Evolutionary conservation across 139 green algal genomes (phyloP), one percentile per base, ranked within the genome.

Genomic region (Zygnema circumcarinatum): DNA sequence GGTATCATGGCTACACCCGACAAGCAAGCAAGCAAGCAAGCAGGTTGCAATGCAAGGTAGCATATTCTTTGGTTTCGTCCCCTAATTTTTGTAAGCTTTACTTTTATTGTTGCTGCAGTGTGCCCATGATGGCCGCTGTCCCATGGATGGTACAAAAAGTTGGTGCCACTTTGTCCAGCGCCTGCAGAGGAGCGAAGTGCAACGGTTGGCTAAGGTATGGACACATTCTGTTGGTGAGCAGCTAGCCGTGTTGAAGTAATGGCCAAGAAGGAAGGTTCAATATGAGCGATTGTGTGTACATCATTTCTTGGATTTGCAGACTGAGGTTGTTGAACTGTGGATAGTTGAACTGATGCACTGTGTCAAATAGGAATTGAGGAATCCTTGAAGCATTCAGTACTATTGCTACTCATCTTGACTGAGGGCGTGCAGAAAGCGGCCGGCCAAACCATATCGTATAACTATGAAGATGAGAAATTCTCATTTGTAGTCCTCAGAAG

Each of bases 401-500:
- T n/a, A n/a, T n/a, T n/a, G n/a, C n/a, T n/a, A n/a, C n/a, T n/a
- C n/a, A n/a, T n/a, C n/a, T n/a, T n/a, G n/a, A n/a, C n/a, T n/a
- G n/a, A n/a, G n/a, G n/a, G 16, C 16, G 69, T 39, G 35, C 35
- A 78, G 69, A 39, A 78, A 41, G 36, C 35, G 11, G 69, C 32
- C 21, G 80, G 80, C 25, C 32, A 76, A 53, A 38, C 29, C 29
- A n/a, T 86, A 32, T n/a, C 32, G n/a, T 3, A 29, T 67, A 25
- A 62, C 33, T 52, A 88, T 41, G 74, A 95, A 84, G 93, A 97
- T 56, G 95, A 98, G 85, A 92, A 94, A 2, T 98, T 96, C 91
- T 94, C 92, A 2, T 98, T 96, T 83, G 91, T 98, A 0, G 93
- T 95, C 7, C 40, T 98, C 33, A 87, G 89, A 3, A 53, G 69